phyloP scores from a whole-genome alignment of 352 stramenopile species.

The Phytophthora pinifolia region DNA sequence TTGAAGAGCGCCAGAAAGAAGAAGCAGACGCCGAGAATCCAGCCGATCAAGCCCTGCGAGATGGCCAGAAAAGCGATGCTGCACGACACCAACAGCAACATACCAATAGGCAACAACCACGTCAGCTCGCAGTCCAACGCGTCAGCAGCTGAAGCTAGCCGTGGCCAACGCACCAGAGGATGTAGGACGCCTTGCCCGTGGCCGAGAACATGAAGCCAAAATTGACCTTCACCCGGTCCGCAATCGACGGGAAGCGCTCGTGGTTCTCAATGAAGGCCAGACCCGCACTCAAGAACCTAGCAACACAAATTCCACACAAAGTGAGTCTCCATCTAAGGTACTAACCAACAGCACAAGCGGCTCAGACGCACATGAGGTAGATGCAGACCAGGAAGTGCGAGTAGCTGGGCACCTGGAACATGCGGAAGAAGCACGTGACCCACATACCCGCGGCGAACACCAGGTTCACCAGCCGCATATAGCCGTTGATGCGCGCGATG shows the following conservation, averaged over 20 bases:
- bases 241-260: conserved; percentile 75
- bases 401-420: conserved; percentile 77
- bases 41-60: conserved; percentile 80
- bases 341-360: neutral
- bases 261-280: conserved; percentile 87
- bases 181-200: conserved; percentile 80
- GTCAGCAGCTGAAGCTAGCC: neutral
- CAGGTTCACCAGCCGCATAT: conserved; percentile 84
- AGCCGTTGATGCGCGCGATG: conserved; percentile 85
- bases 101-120: conserved; percentile 1
- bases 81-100: conserved; percentile 11
- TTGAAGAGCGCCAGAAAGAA: conserved; percentile 80
- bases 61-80: conserved; percentile 83
- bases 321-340: neutral
- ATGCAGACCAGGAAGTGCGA: conserved; percentile 83
- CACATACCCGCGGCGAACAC: conserved; percentile 57
- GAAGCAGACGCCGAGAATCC: conserved; percentile 73
- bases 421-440: conserved; percentile 75
- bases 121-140: conserved; percentile 5
- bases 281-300: conserved; percentile 55
- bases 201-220: conserved; percentile 91
- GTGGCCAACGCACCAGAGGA: conserved; percentile 60
- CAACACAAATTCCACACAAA: neutral
- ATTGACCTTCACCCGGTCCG: conserved; percentile 83
- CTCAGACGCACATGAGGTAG: conserved; percentile 72